Conservation (phyloP, 2,329 filamentous ascomycete genomes). For the Pestalotiopsis sp. region DNA sequence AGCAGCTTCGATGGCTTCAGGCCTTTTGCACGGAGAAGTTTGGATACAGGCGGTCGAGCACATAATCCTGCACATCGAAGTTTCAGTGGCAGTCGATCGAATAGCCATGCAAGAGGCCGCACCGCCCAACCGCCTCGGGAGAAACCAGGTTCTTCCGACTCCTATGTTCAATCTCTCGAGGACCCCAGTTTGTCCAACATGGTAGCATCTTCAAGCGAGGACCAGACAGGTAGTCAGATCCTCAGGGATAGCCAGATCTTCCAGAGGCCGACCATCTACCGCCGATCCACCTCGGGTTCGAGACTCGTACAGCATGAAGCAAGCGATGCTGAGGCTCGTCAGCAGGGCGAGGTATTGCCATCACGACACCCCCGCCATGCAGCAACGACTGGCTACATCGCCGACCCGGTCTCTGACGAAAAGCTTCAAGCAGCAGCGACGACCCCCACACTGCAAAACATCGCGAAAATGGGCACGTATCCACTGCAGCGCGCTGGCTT, state of each 20-base stretch:
- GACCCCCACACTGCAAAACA: constrained; percentile 50
- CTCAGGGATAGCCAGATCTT: constrained; percentile 87
- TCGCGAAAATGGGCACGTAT: constrained; percentile 68
- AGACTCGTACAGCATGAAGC: constrained; percentile 19
- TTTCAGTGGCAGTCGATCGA: constrained; percentile 61
- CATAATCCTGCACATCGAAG: constrained; percentile 58
- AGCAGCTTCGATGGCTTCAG: constrained; percentile 57
- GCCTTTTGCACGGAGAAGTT: constrained; percentile 50
- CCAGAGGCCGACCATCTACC: constrained; percentile 70
- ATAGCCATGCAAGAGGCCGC: constrained; percentile 48
- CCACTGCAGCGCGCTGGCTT: constrained; percentile 82
- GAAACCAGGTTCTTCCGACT: constrained; percentile 70
- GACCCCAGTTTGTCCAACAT: constrained; percentile 74
- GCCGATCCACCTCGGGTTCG: constrained; percentile 46
- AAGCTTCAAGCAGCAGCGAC: constrained; percentile 27
- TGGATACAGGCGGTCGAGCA: constrained; percentile 50
- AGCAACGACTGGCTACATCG: constrained; percentile 40
- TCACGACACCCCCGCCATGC: constrained; percentile 19
- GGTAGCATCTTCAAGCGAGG: constrained; percentile 70
- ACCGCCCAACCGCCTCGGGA: constrained; percentile 50
- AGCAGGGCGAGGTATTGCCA: constrained; percentile 18
- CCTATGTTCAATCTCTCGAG: constrained; percentile 73
- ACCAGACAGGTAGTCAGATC: constrained; percentile 90
- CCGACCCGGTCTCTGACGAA: constrained; percentile 31
- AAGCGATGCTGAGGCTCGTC: constrained; percentile 14